Evolutionary conservation across 129 eudicot genomes (phyloP), one percentile per base, ranked within the genome.

Genomic region (Ambrosia artemisiifolia): DNA sequence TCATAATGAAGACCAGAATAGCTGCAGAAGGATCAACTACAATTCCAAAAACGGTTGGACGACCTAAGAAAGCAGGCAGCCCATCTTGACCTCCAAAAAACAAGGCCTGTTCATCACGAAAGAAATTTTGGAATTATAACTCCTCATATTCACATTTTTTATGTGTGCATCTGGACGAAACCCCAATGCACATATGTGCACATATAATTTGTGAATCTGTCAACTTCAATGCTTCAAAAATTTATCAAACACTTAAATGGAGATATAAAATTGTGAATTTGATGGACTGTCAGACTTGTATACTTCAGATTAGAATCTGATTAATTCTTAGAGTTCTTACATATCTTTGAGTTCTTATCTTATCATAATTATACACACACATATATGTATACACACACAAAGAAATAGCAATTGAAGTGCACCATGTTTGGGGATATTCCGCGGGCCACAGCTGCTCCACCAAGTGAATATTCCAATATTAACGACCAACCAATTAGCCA

Each of bases 401-500:
- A 30, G 65, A 69, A 74, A 53, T 59, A 48, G 46, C 18, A 53
- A 43, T 71, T 74, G 61, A 24, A 76, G 74, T 50, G 47, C 66
- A 95, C 99, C 96, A 95, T 83, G 85, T 95, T 95, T 77, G 99
- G 99, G 10, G 99, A 88, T 70, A 95, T 83, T 78, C 99, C 99
- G 48, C 99, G 97, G 63, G 99, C 99, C 70, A 95, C 99, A 38
- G 97, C 96, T 49, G 99, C 87, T 74, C 97, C 99, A 65, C 99
- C 97, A 72, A 95, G 87, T 36, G 99, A 88, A 73, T 95, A 95
- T 78, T 95, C 99, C 87, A 95, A 72, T 79, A 95, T 95, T 24
- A 95, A 78, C 2, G 94, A 91, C 99, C 99, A 95, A 47, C 99
- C 99, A 76, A 95, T 78, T 67, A 95, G 73, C 99, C 99, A 95